Evolutionary conservation across 192 early-diverging fungal genomes (phyloP).

Genomic region (Coemansia sp.): DNA sequence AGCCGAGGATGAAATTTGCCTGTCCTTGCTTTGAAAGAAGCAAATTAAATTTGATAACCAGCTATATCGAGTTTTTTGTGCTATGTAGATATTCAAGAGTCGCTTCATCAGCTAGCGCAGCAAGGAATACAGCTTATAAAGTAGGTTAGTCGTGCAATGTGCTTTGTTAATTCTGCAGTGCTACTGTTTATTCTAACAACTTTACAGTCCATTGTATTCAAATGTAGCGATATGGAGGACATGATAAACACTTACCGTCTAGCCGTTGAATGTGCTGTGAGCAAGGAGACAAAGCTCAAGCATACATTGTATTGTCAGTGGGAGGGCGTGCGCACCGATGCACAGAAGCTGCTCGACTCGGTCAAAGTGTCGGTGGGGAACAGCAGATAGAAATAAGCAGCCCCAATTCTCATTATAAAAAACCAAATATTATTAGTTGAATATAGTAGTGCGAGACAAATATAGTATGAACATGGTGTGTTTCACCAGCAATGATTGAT

Average conservation of each 20-base stretch:
- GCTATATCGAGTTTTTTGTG: not conserved
- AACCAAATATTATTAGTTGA: too few relatives aligned
- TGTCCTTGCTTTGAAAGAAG: too few relatives aligned
- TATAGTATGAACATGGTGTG: not conserved
- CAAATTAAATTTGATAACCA: not conserved
- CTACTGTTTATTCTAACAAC: not conserved
- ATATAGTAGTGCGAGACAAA: not conserved
- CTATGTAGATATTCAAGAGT: constrained; percentile 8
- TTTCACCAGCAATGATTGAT: too few relatives aligned
- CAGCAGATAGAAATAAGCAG: too few relatives aligned
- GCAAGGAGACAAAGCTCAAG: constrained; percentile 6
- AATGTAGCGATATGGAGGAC: constrained; percentile 29
- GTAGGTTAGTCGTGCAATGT: not conserved
- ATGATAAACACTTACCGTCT: constrained; percentile 10
- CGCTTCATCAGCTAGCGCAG: constrained; percentile 3
- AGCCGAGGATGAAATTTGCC: too few relatives aligned
- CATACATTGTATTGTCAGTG: not conserved
- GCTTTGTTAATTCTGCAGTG: not conserved
- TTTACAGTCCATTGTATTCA: not conserved
- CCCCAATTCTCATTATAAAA: too few relatives aligned
- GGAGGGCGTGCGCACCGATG: not conserved
- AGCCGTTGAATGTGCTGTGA: constrained; percentile 4
- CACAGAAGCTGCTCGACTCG: constrained; percentile 1
- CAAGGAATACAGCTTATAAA: constrained; percentile 5
- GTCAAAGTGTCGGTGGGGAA: constrained; percentile 2